Evolutionary conservation across 2,329 filamentous ascomycete genomes (phyloP), one percentile per base, ranked within the genome.

Genomic region (Penicillium glabrum): DNA sequence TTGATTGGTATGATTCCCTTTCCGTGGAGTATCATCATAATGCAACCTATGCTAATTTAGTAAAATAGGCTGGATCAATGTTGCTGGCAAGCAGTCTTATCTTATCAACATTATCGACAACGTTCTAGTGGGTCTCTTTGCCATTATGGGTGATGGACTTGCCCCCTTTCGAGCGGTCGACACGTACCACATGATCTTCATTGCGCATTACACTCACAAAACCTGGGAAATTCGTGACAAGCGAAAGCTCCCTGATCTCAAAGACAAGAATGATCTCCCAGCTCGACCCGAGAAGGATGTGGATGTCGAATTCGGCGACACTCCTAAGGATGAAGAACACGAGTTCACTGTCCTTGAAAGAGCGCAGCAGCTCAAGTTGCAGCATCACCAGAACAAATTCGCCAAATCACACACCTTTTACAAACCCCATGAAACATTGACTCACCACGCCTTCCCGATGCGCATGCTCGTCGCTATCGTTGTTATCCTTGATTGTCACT

Each of bases 101-200:
- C 73, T 84, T 37, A 84, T 89, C 64, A 86, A 90, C 59, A 75
- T 90, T 48, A 89, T 90, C 61, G 88, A 90, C 73, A 86, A 87
- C 63, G 80, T 89, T 27, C 79, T 90, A 14, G 88, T 90, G 7
- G 88, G 86, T 11, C 79, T 90, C 7, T 90, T 90, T 61, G 86
- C 84, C 51, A 75, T 90, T 58, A 86, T 90, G 70, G 88, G 88
- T 47, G 87, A 89, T 63, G 87, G 87, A 2, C 75, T 90, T 31
- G 86, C 85, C 0, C 88, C 91, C 0, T 96, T 93, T 72, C 86
- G 91, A 33, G 84, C 83, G 5, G 80, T 93, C 7, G 91, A 96
- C 69, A 95, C 91, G 0, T 96, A 96, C 71, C 91, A 95, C 73
- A 93, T 95, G 89, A 83, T 86, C 43, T 93, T 86, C 73, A 89